Evolutionary conservation across 257 asterid species (phyloP).

Genomic region (Scutellaria minor): DNA sequence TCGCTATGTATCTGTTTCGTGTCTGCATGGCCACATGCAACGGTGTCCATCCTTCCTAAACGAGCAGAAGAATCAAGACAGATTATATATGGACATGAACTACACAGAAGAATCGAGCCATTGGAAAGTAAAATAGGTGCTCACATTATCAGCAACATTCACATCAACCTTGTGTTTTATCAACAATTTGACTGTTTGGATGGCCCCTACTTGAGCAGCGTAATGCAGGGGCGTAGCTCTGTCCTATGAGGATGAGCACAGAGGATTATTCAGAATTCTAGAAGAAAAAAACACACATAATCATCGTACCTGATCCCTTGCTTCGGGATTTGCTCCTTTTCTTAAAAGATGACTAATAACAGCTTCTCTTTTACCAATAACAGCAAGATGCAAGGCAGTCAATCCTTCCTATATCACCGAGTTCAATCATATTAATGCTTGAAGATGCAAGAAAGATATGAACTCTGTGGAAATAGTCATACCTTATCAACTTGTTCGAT

Average conservation of each 20-base stretch:
- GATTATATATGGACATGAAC: neutral
- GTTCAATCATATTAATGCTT: constrained; percentile 9
- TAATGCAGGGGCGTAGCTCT: constrained; percentile 93
- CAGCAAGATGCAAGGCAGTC: constrained; percentile 90
- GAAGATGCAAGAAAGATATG: constrained; percentile 24
- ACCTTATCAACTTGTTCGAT: constrained; percentile 70
- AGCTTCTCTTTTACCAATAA: constrained; percentile 85
- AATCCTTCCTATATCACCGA: constrained; percentile 70
- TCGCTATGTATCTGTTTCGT: constrained; percentile 76
- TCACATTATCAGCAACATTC: constrained; percentile 80
- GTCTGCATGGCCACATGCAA: constrained; percentile 89
- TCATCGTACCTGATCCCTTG: constrained; percentile 67
- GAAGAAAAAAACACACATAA: neutral
- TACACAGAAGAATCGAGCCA: neutral
- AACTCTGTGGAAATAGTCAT: constrained; percentile 16
- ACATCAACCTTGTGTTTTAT: constrained; percentile 87
- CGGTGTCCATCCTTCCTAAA: constrained; percentile 95
- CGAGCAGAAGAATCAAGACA: neutral
- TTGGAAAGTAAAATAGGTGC: constrained; percentile 35
- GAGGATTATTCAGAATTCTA: constrained; percentile 8
- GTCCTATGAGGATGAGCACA: constrained; percentile 48
- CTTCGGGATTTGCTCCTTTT: constrained; percentile 84
- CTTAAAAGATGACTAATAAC: constrained; percentile 93
- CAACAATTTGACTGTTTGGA: constrained; percentile 84
- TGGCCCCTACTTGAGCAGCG: constrained; percentile 94